Evolutionary conservation across 345 rosid species (phyloP).

Genomic region (Boechera divaricarpa): DNA sequence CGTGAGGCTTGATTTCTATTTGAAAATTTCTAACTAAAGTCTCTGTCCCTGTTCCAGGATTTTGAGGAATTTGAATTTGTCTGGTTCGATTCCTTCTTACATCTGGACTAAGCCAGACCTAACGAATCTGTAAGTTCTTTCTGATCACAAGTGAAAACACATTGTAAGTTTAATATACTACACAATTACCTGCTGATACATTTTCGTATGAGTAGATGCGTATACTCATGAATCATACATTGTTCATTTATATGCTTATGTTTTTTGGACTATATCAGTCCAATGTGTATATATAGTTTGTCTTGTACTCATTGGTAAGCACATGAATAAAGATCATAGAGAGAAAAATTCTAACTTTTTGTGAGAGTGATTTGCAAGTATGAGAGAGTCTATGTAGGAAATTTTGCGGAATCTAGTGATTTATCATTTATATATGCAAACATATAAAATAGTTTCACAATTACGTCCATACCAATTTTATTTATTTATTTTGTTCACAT

Average conservation of each 20-base stretch:
- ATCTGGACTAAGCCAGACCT: slow-evolving; percentile 13
- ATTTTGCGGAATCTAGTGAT: no score
- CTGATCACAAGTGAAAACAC: not conserved
- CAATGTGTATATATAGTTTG: not conserved
- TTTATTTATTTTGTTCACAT: not conserved
- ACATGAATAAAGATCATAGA: not conserved
- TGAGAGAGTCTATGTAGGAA: not conserved
- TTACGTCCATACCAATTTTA: no score
- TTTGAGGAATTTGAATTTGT: slow-evolving; percentile 35
- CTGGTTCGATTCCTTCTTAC: slow-evolving; percentile 26
- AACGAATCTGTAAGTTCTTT: slow-evolving; percentile 15
- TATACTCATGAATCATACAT: not conserved
- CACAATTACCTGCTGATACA: not conserved
- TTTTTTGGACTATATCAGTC: not conserved
- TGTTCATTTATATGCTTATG: not conserved
- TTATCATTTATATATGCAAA: no score
- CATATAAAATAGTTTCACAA: no score
- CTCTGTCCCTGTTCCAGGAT: not conserved
- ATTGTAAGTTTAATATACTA: not conserved
- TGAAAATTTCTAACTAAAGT: not conserved
- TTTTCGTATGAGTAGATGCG: no score
- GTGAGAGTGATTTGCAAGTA: not conserved
- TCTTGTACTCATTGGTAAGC: not conserved
- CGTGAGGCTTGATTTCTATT: not conserved
- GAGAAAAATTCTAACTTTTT: no score